Evolutionary conservation across 768 basidiomycete genomes (phyloP).

Genomic region (Exidia glandulosa): DNA sequence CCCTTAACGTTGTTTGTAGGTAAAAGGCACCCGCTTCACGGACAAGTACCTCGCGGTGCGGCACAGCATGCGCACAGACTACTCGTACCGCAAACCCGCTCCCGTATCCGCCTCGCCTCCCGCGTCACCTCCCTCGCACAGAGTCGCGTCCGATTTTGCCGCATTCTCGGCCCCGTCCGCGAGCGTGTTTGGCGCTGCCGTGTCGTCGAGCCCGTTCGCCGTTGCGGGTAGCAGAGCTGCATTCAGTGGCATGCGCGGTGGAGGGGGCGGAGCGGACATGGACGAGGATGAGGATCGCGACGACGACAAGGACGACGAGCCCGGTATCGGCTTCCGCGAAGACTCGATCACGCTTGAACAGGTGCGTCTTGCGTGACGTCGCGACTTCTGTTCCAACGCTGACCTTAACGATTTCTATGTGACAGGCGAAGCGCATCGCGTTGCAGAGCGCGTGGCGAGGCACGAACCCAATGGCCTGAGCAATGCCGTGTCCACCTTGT

Average conservation of each 20-base stretch:
- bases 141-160: slow-evolving; percentile 82
- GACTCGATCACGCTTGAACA: slow-evolving; percentile 89
- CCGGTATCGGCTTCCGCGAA: slow-evolving; percentile 67
- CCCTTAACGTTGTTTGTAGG: slow-evolving; percentile 33
- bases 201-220: slow-evolving; percentile 69
- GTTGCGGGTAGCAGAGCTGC: slow-evolving; percentile 72
- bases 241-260: slow-evolving; percentile 63
- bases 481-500: neutral
- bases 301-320: slow-evolving; percentile 43
- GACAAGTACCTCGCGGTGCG: slow-evolving; percentile 86
- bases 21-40: slow-evolving; percentile 91
- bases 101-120: slow-evolving; percentile 14
- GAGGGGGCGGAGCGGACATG: slow-evolving; percentile 44
- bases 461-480: slow-evolving; percentile 34
- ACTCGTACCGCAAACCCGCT: slow-evolving; percentile 28
- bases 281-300: slow-evolving; percentile 57
- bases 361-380: slow-evolving; percentile 31
- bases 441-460: slow-evolving; percentile 87
- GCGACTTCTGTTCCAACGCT: neutral
- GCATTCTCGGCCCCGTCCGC: slow-evolving; percentile 69
- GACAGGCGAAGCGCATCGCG: slow-evolving; percentile 69
- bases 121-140: slow-evolving; percentile 61
- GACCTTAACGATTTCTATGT: slow-evolving; percentile 6
- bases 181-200: slow-evolving; percentile 78
- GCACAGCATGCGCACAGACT: slow-evolving; percentile 38